Conservation (phyloP, 768 basidiomycete species). For the Mycena galopus region DNA sequence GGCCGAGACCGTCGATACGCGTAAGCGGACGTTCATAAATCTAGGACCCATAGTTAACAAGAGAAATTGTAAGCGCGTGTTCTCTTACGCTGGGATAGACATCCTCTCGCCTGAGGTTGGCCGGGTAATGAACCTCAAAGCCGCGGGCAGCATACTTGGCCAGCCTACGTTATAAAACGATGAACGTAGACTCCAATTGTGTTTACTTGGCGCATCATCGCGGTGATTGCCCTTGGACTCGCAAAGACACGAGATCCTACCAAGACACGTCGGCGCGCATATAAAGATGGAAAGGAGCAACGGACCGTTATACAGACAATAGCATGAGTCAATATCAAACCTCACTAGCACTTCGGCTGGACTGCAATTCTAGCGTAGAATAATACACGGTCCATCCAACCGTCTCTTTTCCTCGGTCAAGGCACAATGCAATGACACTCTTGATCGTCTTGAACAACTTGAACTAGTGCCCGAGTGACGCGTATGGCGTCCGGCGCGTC, state of each 20-base stretch:
- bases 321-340: conserved; percentile 75
- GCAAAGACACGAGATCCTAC: conserved; percentile 65
- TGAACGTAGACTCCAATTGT: conserved; percentile 69
- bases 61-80: neutral
- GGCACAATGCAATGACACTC: conserved; percentile 62
- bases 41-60: conserved; percentile 47
- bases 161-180: conserved; percentile 72
- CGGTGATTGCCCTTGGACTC: conserved; percentile 68
- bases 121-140: conserved; percentile 71
- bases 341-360: conserved; percentile 75
- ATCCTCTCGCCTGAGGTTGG: conserved; percentile 60
- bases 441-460: conserved; percentile 59
- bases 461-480: conserved; percentile 61
- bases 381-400: conserved; percentile 64
- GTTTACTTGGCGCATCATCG: conserved; percentile 75
- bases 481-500: conserved; percentile 61
- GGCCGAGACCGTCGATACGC: conserved; percentile 68
- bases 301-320: conserved; percentile 65
- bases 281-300: neutral
- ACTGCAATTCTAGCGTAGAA: conserved; percentile 69
- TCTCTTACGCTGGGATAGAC: conserved; percentile 69
- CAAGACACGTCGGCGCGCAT: conserved; percentile 1
- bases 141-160: conserved; percentile 67
- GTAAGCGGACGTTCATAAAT: conserved; percentile 71
- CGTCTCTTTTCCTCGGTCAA: conserved; percentile 59